Evolutionary conservation across 441 rosid genomes (phyloP), one percentile per base, ranked within the genome.

Genomic region (Euphorbia celastroides): DNA sequence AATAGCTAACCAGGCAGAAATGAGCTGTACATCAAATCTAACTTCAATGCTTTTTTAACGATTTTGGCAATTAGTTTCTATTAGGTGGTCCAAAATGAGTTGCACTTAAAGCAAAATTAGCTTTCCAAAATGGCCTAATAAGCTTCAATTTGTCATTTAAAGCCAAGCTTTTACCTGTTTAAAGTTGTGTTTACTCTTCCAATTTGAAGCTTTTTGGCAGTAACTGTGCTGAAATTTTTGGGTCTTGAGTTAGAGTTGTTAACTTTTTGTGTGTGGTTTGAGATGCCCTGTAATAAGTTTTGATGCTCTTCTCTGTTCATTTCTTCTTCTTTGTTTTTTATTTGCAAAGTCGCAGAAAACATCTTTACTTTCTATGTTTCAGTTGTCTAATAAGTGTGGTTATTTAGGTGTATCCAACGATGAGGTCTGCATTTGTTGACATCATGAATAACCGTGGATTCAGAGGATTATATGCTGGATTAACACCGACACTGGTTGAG

Each of bases 401-500:
- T n/a, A n/a, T n/a, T n/a, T n/a, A n/a, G n/a, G n/a, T n/a, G n/a
- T n/a, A n/a, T n/a, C n/a, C n/a, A 13, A 88, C 86, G 16, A 92
- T 94, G 99, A 85, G 92, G 75, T 92, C 93, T 79, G 96, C 97
- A 55, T 75, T 88, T 74, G 69, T 82, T 42, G 96, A 93, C 76
- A 93, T 93, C 64, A 41, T 84, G 57, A 65, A 72, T 69, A 76
- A 84, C 58, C 95, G 97, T 44, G 99, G 99, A 69, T 71, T 89
- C 52, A 82, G 57, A 81, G 99, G 99, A 72, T 67, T 94, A 74
- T 94, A 94, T 79, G 83, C 88, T 69, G 99, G 99, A 67, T 77
- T 94, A 74, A 79, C 97, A 56, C 99, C 99, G 42, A 94, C 99
- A 4, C 84, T 94, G 66, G 88, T 94, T 52, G 97, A 94, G 78